Evolutionary conservation across 2,329 filamentous ascomycete genomes (phyloP).

Genomic region (Diplodia corticola): DNA sequence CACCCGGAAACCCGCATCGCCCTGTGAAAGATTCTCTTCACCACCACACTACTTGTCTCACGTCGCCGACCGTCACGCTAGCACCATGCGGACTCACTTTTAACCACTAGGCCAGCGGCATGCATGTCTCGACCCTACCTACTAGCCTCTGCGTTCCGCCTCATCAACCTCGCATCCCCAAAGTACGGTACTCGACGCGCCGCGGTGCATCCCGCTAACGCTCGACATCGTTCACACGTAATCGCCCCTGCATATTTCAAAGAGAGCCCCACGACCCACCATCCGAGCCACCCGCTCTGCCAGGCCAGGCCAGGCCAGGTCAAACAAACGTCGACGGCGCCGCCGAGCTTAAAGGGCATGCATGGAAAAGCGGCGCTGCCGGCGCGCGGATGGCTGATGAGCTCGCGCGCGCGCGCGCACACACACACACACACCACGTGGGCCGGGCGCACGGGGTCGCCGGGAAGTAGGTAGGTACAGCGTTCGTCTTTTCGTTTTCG

Average conservation of each 20-base stretch:
- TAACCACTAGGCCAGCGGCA: slow-evolving; percentile 25
- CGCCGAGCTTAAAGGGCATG: slow-evolving; percentile 19
- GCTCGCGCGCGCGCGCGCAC: slow-evolving; percentile 43
- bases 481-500: slow-evolving; percentile 33
- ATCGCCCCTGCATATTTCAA: neutral
- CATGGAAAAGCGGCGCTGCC: slow-evolving; percentile 29
- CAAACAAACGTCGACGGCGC: slow-evolving; percentile 26
- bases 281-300: neutral
- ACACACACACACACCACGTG: too few species aligned
- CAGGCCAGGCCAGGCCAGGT: too few species aligned
- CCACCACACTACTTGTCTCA: slow-evolving; percentile 31
- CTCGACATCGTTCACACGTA: neutral
- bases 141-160: slow-evolving; percentile 31
- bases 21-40: slow-evolving; percentile 36
- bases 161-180: slow-evolving; percentile 40
- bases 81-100: neutral
- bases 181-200: slow-evolving; percentile 37
- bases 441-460: slow-evolving; percentile 39
- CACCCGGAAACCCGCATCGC: slow-evolving; percentile 24
- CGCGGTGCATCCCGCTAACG: slow-evolving; percentile 35
- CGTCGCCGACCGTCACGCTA: slow-evolving; percentile 4
- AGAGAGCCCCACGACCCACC: neutral
- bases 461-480: slow-evolving; percentile 26
- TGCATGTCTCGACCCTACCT: slow-evolving; percentile 31
- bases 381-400: slow-evolving; percentile 27